Base-by-base conservation (phyloP, 164 flowering plant species). In the Magnolia changhungtana region DNA sequence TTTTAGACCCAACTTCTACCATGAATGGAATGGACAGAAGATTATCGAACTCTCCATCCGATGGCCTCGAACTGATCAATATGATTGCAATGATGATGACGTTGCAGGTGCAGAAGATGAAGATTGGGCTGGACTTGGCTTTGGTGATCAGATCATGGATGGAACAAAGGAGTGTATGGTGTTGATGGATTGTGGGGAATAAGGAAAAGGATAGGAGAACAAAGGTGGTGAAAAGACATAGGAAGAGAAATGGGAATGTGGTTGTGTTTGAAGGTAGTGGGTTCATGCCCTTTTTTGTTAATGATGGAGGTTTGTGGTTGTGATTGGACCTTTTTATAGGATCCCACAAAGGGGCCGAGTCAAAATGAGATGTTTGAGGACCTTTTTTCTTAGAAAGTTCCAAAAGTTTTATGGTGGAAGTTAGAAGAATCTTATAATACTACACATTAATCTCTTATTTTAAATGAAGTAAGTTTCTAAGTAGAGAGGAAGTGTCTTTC, bases 91-190 rank as follows among this genome's bases (percentile, higher is more conserved):
- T 52, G 31, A 70, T 20, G 58, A 83, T 79, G 16, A 74, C 50
- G 20, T 70, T 70, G 23, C 76, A 76, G 1, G 75, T 51, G 31
- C 66, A 75, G 71, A 79, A 77, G 37, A 79, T 74, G 13, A 58
- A 51, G 49, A 65, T 7, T 0, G 69, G 51, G 13, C 76, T 77
- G 4, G 81, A 67, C 45, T 76, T 81, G 11, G 67, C 68, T 59
- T 50, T 65, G 7, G 19, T 18, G 50, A 80, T 69, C 50, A 77
- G 37, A 10, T 71, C 76, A 23, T 20, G 49, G 0, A 51, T 70
- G 16, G 75, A 70, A 50, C 64, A 50, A 68, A 76, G n/a, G 63
- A 76, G 71, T 67, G 71, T 27, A 31, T 50, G 61, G 14, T 69
- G 77, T 14, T 74, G 76, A 50, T 68, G 50, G 13, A 52, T 31